Evolutionary conservation across 2,329 filamentous ascomycete species (phyloP), one percentile per base, ranked within the genome.

Genomic region (Lizonia empirigonia): DNA sequence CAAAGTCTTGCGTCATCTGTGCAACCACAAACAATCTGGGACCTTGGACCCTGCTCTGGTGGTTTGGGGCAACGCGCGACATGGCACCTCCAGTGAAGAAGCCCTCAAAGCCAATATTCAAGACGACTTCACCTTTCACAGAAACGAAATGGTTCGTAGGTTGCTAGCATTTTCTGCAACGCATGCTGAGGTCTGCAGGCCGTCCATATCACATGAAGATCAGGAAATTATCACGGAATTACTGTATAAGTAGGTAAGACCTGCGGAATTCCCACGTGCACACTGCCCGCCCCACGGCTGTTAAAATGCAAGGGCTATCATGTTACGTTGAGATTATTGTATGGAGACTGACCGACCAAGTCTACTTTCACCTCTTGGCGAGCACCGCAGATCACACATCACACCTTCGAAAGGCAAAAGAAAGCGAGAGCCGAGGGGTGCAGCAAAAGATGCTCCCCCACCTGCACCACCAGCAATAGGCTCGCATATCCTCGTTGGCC

Each of bases 171-270:
- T 29, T 33, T 13, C 7, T 12, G 29, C 32, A 4, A 29, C 35
- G 39, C 24, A 39, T 52, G 36, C 47, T 65, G 27, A 64, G 38
- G 18, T 23, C 29, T 2, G 5, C 39, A 90, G 87, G 86, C 87
- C 87, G 7, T 70, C 78, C 33, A 78, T 88, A 34, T 76, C 77
- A 2, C 65, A 74, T 15, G 75, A 83, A 39, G 78, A 88, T 44
- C 85, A 89, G 69, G 80, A 86, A 42, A 77, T 79, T 4, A 86
- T 89, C 29, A 67, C 89, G 8, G 85, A 89, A 56, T 76, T 90
- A 39, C 76, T 89, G 5, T 88, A 83, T 81, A 81, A 77, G 87
- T 89, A 78, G 62, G 76, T 72, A 55, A 38, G 55, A 53, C 42
- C 34, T 41, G 9, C 9, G 7, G 15, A 7, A 6, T 13, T 2